A percentile compares a stretch with the other conserved stretches of the same genome.
Conservation (phyloP, 2,329 filamentous ascomycete genomes). For the Curvularia sp. region DNA sequence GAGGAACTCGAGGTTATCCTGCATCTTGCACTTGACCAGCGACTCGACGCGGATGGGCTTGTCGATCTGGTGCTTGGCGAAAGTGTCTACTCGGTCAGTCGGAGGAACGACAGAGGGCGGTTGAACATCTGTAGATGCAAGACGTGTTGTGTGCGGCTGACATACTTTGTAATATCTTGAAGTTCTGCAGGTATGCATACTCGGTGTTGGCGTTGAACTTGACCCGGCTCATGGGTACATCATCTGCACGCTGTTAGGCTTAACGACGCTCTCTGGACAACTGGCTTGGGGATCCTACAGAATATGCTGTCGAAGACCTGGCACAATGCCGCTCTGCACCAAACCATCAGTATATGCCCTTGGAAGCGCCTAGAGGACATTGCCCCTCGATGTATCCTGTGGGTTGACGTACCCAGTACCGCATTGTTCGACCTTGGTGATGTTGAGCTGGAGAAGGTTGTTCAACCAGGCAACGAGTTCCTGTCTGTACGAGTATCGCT, state of each 20-base stretch:
- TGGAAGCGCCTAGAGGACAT: conserved; percentile 6
- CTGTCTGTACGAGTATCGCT: conserved; percentile 68
- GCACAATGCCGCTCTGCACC: conserved; percentile 83
- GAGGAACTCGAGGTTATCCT: conserved; percentile 98
- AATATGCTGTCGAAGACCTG: conserved; percentile 99
- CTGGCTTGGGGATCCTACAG: conserved; percentile 56
- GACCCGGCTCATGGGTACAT: conserved; percentile 92
- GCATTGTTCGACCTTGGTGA: conserved; percentile 98
- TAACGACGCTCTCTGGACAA: neutral
- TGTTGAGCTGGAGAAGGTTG: conserved; percentile 95
- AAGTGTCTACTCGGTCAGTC: conserved; percentile 67
- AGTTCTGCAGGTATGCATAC: conserved; percentile 98
- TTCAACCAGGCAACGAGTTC: conserved; percentile 97
- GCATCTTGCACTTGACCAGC: conserved; percentile 98
- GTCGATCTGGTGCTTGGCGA: conserved; percentile 85
- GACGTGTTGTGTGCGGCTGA: conserved; percentile 21
- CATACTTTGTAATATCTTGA: conserved; percentile 95
- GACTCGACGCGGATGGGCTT: conserved; percentile 86
- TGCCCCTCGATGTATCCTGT: conserved; percentile 18
- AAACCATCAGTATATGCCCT: conserved; percentile 28
- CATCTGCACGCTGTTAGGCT: conserved; percentile 58
- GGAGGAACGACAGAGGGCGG: neutral
- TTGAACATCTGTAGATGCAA: neutral
- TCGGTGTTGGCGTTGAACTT: conserved; percentile 98
- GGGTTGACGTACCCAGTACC: conserved; percentile 82